These are phyloP conservation scores for Ustilago curta DNA, from an alignment of 1,284 basidiomycete genomes.

Conservation along the genomic window DNA sequence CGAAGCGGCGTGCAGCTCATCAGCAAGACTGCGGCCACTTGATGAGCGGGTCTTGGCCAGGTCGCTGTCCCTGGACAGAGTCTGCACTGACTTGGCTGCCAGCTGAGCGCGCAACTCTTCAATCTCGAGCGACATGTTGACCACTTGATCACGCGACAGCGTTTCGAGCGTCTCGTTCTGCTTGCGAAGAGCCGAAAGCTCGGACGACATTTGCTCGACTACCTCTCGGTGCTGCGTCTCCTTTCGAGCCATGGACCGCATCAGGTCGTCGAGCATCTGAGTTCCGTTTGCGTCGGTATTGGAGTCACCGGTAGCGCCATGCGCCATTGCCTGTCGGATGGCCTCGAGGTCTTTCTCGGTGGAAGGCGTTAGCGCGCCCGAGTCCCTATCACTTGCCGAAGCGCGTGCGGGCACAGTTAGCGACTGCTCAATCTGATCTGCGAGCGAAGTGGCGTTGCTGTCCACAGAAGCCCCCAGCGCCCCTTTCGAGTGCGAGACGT, in stretches of 20 bases:
- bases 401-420: constrained; percentile 1
- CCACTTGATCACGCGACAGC: constrained; percentile 82
- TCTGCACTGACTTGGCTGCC: constrained; percentile 16
- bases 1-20: constrained; percentile 77
- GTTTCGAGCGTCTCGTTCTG: constrained; percentile 83
- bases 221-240: constrained; percentile 84
- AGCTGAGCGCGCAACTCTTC: constrained; percentile 79
- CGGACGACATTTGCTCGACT: constrained; percentile 77
- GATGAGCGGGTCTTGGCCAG: constrained; percentile 6
- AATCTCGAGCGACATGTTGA: constrained; percentile 82
- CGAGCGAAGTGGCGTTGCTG: too few relatives aligned
- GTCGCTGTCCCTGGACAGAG: neutral
- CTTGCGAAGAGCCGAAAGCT: constrained; percentile 78
- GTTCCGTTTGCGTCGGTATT: constrained; percentile 22
- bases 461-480: neutral
- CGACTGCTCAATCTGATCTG: constrained; percentile 7
- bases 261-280: constrained; percentile 53
- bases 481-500: constrained; percentile 6
- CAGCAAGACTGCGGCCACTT: constrained; percentile 76
- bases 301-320: constrained; percentile 1
- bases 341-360: constrained; percentile 47
- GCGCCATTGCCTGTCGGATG: constrained; percentile 35
- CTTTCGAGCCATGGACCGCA: constrained; percentile 87
- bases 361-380: constrained; percentile 31
- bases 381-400: neutral